Evolutionary conservation across 2,329 filamentous ascomycete genomes (phyloP).

Genomic region (Curvularia verruculosa): DNA sequence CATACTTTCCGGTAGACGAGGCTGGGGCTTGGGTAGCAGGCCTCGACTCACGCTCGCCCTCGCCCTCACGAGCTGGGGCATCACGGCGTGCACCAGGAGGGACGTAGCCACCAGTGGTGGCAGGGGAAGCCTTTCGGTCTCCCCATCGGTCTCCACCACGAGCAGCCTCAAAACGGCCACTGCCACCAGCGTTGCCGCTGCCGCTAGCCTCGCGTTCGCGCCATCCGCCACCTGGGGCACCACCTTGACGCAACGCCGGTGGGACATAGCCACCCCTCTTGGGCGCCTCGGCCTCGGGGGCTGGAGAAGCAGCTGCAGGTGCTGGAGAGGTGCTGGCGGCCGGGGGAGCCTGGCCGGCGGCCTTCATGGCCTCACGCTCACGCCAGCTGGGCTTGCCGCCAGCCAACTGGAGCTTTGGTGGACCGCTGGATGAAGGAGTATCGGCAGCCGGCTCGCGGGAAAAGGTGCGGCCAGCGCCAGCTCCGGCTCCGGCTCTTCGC

Average conservation of each 20-base stretch:
- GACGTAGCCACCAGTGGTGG: conserved; percentile 39
- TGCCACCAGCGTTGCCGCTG: conserved; percentile 36
- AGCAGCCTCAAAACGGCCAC: conserved; percentile 19
- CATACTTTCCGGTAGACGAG: conserved; percentile 46
- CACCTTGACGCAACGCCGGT: conserved; percentile 51
- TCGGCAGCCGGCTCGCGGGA: conserved; percentile 47
- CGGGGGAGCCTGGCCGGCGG: conserved; percentile 37
- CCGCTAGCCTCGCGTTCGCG: conserved; percentile 42
- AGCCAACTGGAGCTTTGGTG: conserved; percentile 67
- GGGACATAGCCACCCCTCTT: conserved; percentile 55
- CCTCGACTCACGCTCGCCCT: conserved; percentile 32
- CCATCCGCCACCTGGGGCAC: conserved; percentile 45
- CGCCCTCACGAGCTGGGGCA: conserved; percentile 18
- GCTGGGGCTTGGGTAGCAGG: conserved; percentile 34
- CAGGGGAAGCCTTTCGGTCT: conserved; percentile 43
- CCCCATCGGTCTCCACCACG: conserved; percentile 37
- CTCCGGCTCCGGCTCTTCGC: conserved; percentile 56
- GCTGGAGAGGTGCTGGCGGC: conserved; percentile 44
- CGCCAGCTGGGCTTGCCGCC: conserved; percentile 73
- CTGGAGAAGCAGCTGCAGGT: conserved; percentile 35
- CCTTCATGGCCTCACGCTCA: conserved; percentile 68
- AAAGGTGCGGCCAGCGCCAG: conserved; percentile 31
- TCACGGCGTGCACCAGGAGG: conserved; percentile 37
- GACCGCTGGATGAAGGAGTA: conserved; percentile 54
- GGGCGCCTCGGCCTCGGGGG: conserved; percentile 44